phyloP scores from a whole-genome alignment of 805 yeast genomes.

The Hanseniaspora mollemarum region DNA sequence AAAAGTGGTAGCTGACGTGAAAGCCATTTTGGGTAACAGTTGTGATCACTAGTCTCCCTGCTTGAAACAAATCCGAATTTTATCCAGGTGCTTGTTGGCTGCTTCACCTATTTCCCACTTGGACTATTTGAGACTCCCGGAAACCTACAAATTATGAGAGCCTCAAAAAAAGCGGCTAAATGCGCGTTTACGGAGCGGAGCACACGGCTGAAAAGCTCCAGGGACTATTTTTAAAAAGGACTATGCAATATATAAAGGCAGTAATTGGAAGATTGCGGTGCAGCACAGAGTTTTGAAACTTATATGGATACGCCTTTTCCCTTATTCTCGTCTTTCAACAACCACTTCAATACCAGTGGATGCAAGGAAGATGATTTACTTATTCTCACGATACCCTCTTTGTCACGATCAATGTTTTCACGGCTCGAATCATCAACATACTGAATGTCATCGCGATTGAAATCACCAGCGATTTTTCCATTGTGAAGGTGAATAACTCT shows the following conservation, averaged over 20 bases:
- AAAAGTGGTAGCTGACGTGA: neutral
- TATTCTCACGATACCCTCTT: conserved; percentile 5
- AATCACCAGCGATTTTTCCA: conserved; percentile 41
- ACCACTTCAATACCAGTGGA: conserved; percentile 65
- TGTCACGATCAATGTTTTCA: neutral
- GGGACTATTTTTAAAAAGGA: too few relatives aligned
- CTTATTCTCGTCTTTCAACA: conserved; percentile 34
- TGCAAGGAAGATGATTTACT: conserved; percentile 39
- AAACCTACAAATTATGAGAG: too few relatives aligned
- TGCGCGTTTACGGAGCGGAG: too few relatives aligned
- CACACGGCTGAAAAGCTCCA: too few relatives aligned
- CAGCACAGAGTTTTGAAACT: too few relatives aligned
- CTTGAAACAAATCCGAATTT: too few relatives aligned
- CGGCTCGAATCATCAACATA: conserved; percentile 27
- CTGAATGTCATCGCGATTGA: conserved; percentile 28
- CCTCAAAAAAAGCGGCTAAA: too few relatives aligned
- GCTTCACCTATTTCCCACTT: too few relatives aligned
- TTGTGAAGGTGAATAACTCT: conserved; percentile 63
- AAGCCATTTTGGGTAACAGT: neutral
- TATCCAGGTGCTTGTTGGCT: too few relatives aligned
- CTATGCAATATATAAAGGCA: too few relatives aligned
- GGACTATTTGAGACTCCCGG: too few relatives aligned
- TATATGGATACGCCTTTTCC: neutral
- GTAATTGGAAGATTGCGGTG: too few relatives aligned
- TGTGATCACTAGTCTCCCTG: neutral